Conservation (phyloP, 73 alveolate species). For the Paramecium bursaria region DNA sequence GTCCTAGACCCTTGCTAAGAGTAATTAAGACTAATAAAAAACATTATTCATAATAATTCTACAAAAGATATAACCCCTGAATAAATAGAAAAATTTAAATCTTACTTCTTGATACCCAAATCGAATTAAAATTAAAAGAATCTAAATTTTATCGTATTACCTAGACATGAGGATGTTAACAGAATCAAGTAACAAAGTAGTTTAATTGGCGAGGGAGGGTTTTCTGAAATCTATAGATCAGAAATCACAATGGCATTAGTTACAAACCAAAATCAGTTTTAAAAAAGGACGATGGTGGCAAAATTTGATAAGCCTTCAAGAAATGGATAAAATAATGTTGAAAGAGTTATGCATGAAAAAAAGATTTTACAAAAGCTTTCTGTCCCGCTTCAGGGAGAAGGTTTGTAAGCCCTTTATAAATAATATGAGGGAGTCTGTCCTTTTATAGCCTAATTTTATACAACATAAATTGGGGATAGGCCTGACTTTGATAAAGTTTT, state of each 20-base stretch:
- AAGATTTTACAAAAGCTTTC: background rate
- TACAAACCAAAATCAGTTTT: background rate
- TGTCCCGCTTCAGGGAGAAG: background rate
- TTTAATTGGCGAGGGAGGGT: slow-evolving; percentile 33
- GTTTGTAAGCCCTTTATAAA: background rate
- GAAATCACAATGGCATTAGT: background rate
- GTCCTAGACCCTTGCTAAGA: background rate
- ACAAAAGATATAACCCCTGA: background rate
- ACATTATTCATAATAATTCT: background rate
- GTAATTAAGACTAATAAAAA: background rate
- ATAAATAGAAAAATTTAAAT: background rate
- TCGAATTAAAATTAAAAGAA: background rate
- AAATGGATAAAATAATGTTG: background rate
- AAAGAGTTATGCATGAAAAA: background rate
- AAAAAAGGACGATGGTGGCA: slow-evolving; percentile 2
- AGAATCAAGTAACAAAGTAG: background rate
- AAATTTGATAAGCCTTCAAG: background rate
- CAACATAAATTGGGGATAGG: no score
- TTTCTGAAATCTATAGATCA: background rate
- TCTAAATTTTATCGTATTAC: background rate
- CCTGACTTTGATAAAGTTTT: slow-evolving; percentile 8
- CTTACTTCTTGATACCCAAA: background rate
- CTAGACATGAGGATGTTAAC: background rate
- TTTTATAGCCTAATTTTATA: slow-evolving; percentile 1
- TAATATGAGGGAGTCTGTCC: slow-evolving; percentile 46